A percentile compares a stretch with the other conserved stretches of the same genome.
Evolutionary conservation across 371 early-diverging fungal species (phyloP).

Genomic region (Conidiobolus coronatus): DNA sequence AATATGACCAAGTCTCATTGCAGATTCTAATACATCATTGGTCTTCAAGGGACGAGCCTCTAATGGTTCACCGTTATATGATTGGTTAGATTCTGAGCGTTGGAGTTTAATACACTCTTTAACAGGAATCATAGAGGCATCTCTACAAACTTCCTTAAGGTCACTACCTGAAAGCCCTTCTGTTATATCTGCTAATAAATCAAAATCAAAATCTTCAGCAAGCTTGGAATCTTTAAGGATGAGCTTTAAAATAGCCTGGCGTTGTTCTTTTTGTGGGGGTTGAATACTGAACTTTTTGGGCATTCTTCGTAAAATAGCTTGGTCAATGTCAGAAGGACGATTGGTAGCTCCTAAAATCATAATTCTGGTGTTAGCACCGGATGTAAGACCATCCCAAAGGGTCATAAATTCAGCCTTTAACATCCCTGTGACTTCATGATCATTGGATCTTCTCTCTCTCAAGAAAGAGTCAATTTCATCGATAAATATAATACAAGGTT

Average conservation of each 20-base stretch:
- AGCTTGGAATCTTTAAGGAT: conserved; percentile 33
- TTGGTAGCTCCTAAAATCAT: conserved; percentile 86
- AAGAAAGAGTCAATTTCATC: conserved; percentile 95
- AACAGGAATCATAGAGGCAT: conserved; percentile 87
- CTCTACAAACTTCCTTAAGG: conserved; percentile 87
- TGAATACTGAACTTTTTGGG: conserved; percentile 80
- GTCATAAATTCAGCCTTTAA: conserved; percentile 98
- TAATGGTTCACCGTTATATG: background rate
- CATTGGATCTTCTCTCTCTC: conserved; percentile 68
- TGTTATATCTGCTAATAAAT: conserved; percentile 47
- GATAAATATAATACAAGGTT: conserved; percentile 90
- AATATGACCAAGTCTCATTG: background rate
- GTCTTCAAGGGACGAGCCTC: background rate
- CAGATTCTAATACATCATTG: background rate
- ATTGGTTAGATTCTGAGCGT: too few relatives aligned
- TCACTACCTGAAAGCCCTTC: conserved; percentile 85
- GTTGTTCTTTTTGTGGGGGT: conserved; percentile 73
- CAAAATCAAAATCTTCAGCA: conserved; percentile 42
- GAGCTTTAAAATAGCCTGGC: conserved; percentile 68
- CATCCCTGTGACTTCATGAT: conserved; percentile 88
- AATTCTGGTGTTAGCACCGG: conserved; percentile 49
- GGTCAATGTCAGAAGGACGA: conserved; percentile 90
- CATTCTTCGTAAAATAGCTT: conserved; percentile 89
- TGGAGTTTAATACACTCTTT: conserved; percentile 52
- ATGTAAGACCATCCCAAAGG: conserved; percentile 89